Evolutionary conservation across 2,329 filamentous ascomycete species (phyloP).

Genomic region (Lasiodiplodia sp.): DNA sequence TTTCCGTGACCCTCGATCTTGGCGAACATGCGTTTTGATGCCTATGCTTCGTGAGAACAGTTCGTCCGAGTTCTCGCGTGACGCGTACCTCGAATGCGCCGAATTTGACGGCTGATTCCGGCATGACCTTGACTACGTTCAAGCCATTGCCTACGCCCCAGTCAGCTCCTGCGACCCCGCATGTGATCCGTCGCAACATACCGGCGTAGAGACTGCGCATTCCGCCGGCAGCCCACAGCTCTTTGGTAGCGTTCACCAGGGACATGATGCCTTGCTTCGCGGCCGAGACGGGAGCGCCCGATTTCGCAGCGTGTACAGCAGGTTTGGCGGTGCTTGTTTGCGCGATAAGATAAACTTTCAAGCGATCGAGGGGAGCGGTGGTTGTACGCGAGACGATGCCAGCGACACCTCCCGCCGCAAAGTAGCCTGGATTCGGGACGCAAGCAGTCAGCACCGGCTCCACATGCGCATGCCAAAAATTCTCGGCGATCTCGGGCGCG

Average conservation of each 20-base stretch:
- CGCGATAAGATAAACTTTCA: conserved; percentile 97
- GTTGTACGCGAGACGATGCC: conserved; percentile 94
- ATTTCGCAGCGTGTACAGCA: conserved; percentile 71
- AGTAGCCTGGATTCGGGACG: conserved; percentile 93
- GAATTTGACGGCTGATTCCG: conserved; percentile 97
- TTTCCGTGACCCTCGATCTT: conserved; percentile 88
- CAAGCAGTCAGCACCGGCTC: conserved; percentile 62
- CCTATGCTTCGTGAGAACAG: conserved; percentile 54
- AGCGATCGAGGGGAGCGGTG: conserved; percentile 92
- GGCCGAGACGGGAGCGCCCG: conserved; percentile 71
- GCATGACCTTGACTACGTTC: conserved; percentile 98
- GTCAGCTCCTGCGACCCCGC: conserved; percentile 9
- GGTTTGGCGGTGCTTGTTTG: conserved; percentile 73
- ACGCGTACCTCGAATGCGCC: conserved; percentile 82
- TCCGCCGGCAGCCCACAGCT: conserved; percentile 86
- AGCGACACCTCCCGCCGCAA: conserved; percentile 91
- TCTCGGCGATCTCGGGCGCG: conserved; percentile 32
- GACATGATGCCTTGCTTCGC: conserved; percentile 72
- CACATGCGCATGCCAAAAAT: conserved; percentile 42
- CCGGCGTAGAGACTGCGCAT: conserved; percentile 91
- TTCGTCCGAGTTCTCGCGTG: neutral
- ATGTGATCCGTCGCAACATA: conserved; percentile 54
- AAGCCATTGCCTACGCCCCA: conserved; percentile 80
- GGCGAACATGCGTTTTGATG: conserved; percentile 86
- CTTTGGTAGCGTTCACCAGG: conserved; percentile 74